Base-by-base conservation (phyloP, 1,284 basidiomycete genomes). In the Cutaneotrichosporon cyanovorans region DNA sequence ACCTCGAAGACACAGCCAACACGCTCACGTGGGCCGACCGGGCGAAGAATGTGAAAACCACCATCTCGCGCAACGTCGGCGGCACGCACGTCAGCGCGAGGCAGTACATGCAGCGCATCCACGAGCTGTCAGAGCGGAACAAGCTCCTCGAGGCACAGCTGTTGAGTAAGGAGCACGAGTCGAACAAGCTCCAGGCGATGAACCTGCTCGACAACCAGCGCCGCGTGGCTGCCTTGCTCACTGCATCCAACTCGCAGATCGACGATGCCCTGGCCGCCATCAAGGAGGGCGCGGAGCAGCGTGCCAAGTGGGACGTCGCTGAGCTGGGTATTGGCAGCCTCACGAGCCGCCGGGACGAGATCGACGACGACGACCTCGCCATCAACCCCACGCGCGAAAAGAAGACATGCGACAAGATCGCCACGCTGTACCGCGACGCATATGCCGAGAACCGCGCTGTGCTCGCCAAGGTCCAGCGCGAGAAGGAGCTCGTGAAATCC, bases 1-100 rank as follows among this genome's bases (percentile, higher is more conserved):
- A 97, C 71, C 93, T 95, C 64, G 92, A 96, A 65, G 92, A 97
- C 68, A 96, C 92, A 22, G 88, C 93, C 67, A 97, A 97, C 67
- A 95, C 92, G 0, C 82, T 97, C 37, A 76, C 92, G 46, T 97
- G 95, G 69, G 92, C 92, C 14, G 90, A 97, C 63, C 83, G 89
- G 39, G 91, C 92, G 18, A 93, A 93, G 51, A 88, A 91, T 73
- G 95, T 97, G 74, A 91, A 91, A 76, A 96, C 90, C 35, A 92
- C 88, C 67, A 73, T 74, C 28, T 90, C 90, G 2, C 80, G 88
- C 32, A 96, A 97, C 65, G 85, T 92, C 33, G 84, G 91, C 59
- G 91, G 91, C 51, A 87, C 93, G 51, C 84, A 93, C 60, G 80
- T 91, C 10, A 87, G 93, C 61, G 89, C 93, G 50, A 87, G 85